phyloP scores from a whole-genome alignment of 169 alveolate genomes.

The Theileria parva region DNA sequence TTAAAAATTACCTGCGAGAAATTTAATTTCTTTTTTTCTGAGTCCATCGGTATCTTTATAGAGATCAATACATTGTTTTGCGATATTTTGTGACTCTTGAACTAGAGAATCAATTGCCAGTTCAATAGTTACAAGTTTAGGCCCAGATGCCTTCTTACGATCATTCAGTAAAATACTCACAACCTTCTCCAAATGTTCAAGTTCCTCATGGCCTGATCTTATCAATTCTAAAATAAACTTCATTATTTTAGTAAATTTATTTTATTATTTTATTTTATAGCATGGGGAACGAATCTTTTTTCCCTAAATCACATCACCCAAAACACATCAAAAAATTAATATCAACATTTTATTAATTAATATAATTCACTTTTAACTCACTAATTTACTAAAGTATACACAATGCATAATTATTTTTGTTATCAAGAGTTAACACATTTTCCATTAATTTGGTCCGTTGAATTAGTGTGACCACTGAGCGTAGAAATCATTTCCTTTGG shows the following conservation, averaged over 20 bases:
- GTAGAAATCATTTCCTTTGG: conserved; percentile 87
- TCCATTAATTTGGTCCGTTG: not conserved
- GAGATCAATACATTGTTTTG: conserved; percentile 41
- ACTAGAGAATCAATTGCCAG: conserved; percentile 58
- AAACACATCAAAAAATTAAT: not conserved
- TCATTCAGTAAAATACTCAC: conserved; percentile 58
- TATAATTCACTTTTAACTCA: not conserved
- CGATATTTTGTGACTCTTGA: conserved; percentile 51
- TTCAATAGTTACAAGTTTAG: conserved; percentile 60
- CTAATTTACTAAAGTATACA: not conserved
- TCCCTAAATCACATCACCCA: not conserved
- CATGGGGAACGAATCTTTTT: conserved; percentile 1
- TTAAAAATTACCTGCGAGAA: conserved; percentile 51
- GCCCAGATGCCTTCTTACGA: conserved; percentile 55
- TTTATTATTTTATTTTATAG: not conserved
- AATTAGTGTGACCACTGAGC: conserved; percentile 62
- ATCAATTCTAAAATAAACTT: conserved; percentile 58
- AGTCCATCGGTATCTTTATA: conserved; percentile 66
- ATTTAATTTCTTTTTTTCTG: conserved; percentile 61
- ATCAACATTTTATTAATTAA: no score
- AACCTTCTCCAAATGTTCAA: conserved; percentile 66
- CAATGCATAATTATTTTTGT: not conserved
- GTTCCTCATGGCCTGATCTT: conserved; percentile 69
- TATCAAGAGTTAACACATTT: not conserved
- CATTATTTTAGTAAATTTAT: conserved; percentile 27